These are phyloP conservation scores for Willaertia magna DNA, from an alignment of 208 protist genomes.

Conservation along the genomic window DNA sequence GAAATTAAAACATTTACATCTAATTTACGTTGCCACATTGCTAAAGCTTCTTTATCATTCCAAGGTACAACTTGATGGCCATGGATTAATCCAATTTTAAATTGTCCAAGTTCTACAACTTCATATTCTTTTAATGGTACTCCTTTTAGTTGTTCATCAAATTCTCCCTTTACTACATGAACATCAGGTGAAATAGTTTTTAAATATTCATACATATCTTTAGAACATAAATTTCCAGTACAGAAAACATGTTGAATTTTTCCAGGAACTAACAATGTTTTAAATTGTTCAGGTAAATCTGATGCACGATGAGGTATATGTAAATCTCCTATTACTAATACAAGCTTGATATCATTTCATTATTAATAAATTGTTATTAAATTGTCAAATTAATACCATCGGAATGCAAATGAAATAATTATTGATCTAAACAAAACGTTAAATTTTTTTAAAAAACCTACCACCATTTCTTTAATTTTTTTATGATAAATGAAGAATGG, in stretches of 20 bases:
- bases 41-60: slow-evolving; percentile 81
- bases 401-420: background rate
- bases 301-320: slow-evolving; percentile 89
- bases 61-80: slow-evolving; percentile 90
- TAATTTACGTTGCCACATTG: slow-evolving; percentile 82
- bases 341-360: too few species aligned
- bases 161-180: slow-evolving; percentile 89
- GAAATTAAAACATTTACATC: slow-evolving; percentile 94
- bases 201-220: slow-evolving; percentile 87
- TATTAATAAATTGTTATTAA: too few species aligned
- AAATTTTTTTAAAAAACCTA: too few species aligned
- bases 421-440: too few species aligned
- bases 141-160: slow-evolving; percentile 63
- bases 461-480: too few species aligned
- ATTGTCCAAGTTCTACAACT: slow-evolving; percentile 81
- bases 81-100: slow-evolving; percentile 91
- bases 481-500: too few species aligned
- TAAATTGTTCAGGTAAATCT: slow-evolving; percentile 83
- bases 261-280: slow-evolving; percentile 77
- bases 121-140: slow-evolving; percentile 59
- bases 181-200: slow-evolving; percentile 78
- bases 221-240: slow-evolving; percentile 92
- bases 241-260: slow-evolving; percentile 93
- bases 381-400: background rate
- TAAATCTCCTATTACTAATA: slow-evolving; percentile 96